phyloP scores from a whole-genome alignment of 495 filamentous ascomycete genomes.

The Haplographium delicatum region DNA sequence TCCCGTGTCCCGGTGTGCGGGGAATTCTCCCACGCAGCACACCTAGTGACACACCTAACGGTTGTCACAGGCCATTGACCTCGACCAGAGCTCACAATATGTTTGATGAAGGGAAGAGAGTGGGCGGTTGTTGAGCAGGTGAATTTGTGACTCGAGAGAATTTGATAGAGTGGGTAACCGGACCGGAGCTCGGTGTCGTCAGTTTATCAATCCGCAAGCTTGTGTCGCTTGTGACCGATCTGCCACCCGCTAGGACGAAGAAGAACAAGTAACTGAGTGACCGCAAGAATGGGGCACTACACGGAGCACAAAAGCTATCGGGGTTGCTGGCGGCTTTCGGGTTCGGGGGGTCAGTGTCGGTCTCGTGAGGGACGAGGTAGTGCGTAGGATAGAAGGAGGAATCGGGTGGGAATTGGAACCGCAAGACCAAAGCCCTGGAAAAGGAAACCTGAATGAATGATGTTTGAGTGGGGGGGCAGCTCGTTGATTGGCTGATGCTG shows the following conservation, averaged over 20 bases:
- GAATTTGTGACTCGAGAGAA: conserved; percentile 9
- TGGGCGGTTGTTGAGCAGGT: background rate
- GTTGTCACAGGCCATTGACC: conserved; percentile 44
- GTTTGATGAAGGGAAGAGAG: background rate
- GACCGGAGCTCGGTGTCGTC: background rate
- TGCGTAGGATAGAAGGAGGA: background rate
- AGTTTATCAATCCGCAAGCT: background rate
- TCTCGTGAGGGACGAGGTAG: background rate
- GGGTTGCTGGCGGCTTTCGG: too few species aligned
- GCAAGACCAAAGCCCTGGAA: too few species aligned
- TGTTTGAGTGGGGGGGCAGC: too few species aligned
- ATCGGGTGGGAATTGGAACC: too few species aligned
- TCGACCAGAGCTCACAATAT: background rate
- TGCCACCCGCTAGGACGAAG: background rate
- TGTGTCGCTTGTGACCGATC: background rate
- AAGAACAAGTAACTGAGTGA: too few species aligned
- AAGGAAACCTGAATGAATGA: too few species aligned
- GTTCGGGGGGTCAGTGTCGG: too few species aligned
- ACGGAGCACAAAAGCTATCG: too few species aligned
- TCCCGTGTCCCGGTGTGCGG: conserved; percentile 43
- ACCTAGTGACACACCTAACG: conserved; percentile 36
- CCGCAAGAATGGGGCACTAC: too few species aligned
- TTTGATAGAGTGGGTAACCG: background rate
- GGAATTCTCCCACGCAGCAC: conserved; percentile 48
- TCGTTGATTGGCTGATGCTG: too few species aligned